Percentiles rank a stretch among this genome's conserved stretches.
Conservation (phyloP, 2,329 filamentous ascomycete genomes). For the Ophiostoma perfectum region DNA sequence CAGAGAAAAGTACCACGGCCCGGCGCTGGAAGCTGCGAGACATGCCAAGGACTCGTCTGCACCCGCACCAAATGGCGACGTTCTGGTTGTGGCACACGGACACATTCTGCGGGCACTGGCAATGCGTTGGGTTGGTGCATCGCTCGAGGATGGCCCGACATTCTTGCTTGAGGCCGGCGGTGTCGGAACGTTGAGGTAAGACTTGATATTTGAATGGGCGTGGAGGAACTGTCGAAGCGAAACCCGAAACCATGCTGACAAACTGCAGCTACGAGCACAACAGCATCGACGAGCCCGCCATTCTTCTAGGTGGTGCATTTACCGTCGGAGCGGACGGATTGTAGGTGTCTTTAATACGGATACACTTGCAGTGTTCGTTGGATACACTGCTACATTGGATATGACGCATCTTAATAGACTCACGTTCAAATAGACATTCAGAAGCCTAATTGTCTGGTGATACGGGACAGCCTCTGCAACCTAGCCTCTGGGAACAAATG, state of each 20-base stretch:
- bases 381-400: background rate
- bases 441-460: no score
- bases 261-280: constrained; percentile 67
- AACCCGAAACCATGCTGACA: constrained; percentile 9
- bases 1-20: constrained; percentile 55
- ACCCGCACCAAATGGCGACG: constrained; percentile 44
- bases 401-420: background rate
- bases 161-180: constrained; percentile 87
- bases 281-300: constrained; percentile 70
- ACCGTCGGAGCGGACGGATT: constrained; percentile 38
- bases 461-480: no score
- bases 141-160: constrained; percentile 66
- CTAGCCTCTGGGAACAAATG: no score
- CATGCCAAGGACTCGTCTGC: background rate
- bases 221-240: no score
- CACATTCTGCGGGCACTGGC: constrained; percentile 86
- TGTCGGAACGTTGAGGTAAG: constrained; percentile 69
- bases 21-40: constrained; percentile 18
- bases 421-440: no score
- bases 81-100: constrained; percentile 80
- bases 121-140: constrained; percentile 74
- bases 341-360: constrained; percentile 14
- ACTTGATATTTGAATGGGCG: background rate
- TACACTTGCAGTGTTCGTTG: background rate
- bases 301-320: constrained; percentile 71